phyloP scores from a whole-genome alignment of 768 basidiomycete species.

The Cantharellus cinnabarinus region DNA sequence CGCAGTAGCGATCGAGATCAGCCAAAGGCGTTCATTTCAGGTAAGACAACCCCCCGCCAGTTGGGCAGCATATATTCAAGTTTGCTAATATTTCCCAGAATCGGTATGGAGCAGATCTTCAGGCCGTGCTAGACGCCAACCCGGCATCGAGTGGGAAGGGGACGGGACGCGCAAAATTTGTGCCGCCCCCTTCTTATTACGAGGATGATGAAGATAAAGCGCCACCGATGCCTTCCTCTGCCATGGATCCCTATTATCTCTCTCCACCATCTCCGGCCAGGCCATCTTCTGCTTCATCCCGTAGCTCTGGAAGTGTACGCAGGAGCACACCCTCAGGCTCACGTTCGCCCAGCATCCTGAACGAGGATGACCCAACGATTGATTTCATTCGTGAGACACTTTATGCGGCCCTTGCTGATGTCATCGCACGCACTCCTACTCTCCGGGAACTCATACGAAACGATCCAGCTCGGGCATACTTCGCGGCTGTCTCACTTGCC shows the following conservation, averaged over 20 bases:
- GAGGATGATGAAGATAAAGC: slow-evolving; percentile 8
- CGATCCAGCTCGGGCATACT: slow-evolving; percentile 60
- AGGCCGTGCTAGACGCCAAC: slow-evolving; percentile 59
- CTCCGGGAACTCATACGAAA: slow-evolving; percentile 34
- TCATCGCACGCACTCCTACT: slow-evolving; percentile 32
- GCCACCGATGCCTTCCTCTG: slow-evolving; percentile 11
- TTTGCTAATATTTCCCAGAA: slow-evolving; percentile 15
- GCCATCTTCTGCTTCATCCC: background rate
- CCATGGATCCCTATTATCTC: slow-evolving; percentile 18
- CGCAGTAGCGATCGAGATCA: slow-evolving; percentile 72
- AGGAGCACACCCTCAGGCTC: background rate
- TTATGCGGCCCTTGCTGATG: slow-evolving; percentile 60
- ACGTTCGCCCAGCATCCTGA: slow-evolving; percentile 11
- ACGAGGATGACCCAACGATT: slow-evolving; percentile 34
- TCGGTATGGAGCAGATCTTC: slow-evolving; percentile 50
- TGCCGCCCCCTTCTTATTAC: slow-evolving; percentile 50
- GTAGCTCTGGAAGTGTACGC: background rate
- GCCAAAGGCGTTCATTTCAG: slow-evolving; percentile 67
- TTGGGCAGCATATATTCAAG: background rate
- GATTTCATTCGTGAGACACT: slow-evolving; percentile 71
- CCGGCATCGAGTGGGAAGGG: slow-evolving; percentile 9
- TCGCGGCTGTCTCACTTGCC: slow-evolving; percentile 51
- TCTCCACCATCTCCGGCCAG: background rate
- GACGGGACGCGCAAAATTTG: slow-evolving; percentile 30
- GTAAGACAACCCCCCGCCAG: background rate